Base-by-base conservation (phyloP, 257 asterid species). In the Penstemon davidsonii region DNA sequence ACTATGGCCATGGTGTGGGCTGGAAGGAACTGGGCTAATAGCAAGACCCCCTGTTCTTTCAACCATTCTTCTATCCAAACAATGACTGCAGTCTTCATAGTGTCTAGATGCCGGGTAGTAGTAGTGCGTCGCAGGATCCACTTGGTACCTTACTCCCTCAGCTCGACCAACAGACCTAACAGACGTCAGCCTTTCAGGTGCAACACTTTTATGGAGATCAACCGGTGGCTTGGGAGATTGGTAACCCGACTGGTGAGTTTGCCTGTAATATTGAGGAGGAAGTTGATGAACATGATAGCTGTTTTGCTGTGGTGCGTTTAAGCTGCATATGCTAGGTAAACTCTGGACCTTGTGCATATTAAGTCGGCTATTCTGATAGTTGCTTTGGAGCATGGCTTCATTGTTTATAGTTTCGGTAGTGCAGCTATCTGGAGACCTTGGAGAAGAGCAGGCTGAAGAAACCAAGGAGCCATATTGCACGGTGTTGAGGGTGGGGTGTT, bases 281-380 rank as follows among this genome's bases (percentile, higher is more conserved):
- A 56, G 51, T 6, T 71, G 85, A 25, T 71, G 82, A 13, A 47
- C 25, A 3, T 62, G 67, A 5, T 75, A 70, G 56, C 60, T 44
- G 75, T n/a, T 66, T 25, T 75, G 87, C 6, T 77, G 87, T 44
- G 57, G 79, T 38, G 68, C 62, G 51, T 55, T 77, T 46, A 80
- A 76, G 80, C 75, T 82, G 73, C 79, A 78, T 58, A 91, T 66
- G 80, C 72, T 88, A 8, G 97, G 97, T 4, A 87, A 83, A 59
- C 96, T 92, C 38, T 71, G 85, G 33, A 92, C 91, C 75, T 68
- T 86, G 18, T 83, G 96, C 82, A 89, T 76, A 33, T 76, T 68
- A 43, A 33, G 46, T 49, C 80, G 68, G 52, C 63, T 52, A 45
- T 53, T 67, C 0, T 72, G 75, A 6, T 65, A 43, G 60, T 38